These are phyloP conservation scores for Cryptosporidium sp. DNA, from an alignment of 169 alveolate genomes.

Conservation along the genomic window DNA sequence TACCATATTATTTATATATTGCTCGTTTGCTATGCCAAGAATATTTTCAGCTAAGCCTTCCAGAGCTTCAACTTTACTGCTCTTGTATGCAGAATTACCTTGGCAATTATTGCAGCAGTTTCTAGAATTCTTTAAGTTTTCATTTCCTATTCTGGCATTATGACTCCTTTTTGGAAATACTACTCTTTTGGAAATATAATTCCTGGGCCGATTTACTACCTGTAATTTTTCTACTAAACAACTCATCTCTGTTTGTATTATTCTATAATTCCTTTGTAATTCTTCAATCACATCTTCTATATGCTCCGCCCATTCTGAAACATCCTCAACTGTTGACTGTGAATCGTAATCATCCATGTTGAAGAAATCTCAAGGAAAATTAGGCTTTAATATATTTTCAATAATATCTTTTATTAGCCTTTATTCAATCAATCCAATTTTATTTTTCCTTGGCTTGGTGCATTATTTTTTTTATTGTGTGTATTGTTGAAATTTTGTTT, in stretches of 20 bases:
- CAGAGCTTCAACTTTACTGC: neutral
- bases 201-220: slow-evolving; percentile 28
- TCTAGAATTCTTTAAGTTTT: slow-evolving; percentile 28
- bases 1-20: slow-evolving; percentile 43
- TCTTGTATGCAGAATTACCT: neutral
- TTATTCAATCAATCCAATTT: neutral
- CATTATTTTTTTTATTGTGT: slow-evolving; percentile 7
- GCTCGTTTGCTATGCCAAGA: slow-evolving; percentile 24
- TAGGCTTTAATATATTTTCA: neutral
- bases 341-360: slow-evolving; percentile 60
- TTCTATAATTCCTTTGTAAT: slow-evolving; percentile 62
- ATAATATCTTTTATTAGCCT: neutral
- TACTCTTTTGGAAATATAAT: slow-evolving; percentile 56
- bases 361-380: neutral
- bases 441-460: neutral
- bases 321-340: slow-evolving; percentile 68
- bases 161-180: slow-evolving; percentile 17
- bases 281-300: slow-evolving; percentile 74
- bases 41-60: slow-evolving; percentile 17
- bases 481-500: neutral
- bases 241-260: slow-evolving; percentile 68
- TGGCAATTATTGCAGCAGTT: slow-evolving; percentile 26
- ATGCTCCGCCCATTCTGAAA: slow-evolving; percentile 77
- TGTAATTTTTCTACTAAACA: slow-evolving; percentile 50
- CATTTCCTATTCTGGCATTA: neutral